These are phyloP conservation scores for Diutina ranongensis DNA, from an alignment of 1,139 yeast genomes.

Conservation along the genomic window DNA sequence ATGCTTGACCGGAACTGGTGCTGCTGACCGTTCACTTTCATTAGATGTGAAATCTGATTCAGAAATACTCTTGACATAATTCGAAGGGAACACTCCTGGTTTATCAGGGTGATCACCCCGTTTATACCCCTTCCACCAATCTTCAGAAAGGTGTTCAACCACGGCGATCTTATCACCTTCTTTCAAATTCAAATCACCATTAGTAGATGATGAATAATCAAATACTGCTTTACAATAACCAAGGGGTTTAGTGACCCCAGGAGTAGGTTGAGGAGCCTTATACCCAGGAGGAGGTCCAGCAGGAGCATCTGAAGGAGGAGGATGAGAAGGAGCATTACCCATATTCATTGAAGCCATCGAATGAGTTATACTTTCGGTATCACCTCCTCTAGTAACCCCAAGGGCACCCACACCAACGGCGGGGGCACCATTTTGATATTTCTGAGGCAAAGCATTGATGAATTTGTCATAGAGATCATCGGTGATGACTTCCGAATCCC, in stretches of 20 bases:
- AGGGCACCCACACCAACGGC: slow-evolving; percentile 40
- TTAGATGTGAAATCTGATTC: slow-evolving; percentile 20
- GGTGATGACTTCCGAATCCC: slow-evolving; percentile 66
- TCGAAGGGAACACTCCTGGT: slow-evolving; percentile 83
- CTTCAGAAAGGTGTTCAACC: slow-evolving; percentile 62
- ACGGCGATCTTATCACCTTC: slow-evolving; percentile 64
- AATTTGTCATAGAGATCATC: slow-evolving; percentile 45
- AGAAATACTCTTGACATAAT: slow-evolving; percentile 52
- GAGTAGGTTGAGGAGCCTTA: slow-evolving; percentile 14
- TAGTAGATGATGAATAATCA: slow-evolving; percentile 58
- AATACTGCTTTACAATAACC: slow-evolving; percentile 54
- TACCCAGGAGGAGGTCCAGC: slow-evolving; percentile 15
- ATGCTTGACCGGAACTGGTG: background rate
- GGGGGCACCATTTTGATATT: slow-evolving; percentile 42
- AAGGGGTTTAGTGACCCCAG: slow-evolving; percentile 9
- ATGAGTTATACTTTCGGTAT: background rate
- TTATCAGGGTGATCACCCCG: slow-evolving; percentile 27
- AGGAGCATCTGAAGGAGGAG: slow-evolving; percentile 9
- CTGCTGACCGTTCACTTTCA: slow-evolving; percentile 7
- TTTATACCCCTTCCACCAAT: slow-evolving; percentile 83
- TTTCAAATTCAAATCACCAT: slow-evolving; percentile 55
- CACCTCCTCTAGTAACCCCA: no score
- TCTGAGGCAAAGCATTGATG: slow-evolving; percentile 42
- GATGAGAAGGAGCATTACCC: slow-evolving; percentile 7
- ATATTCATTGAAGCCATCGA: slow-evolving; percentile 1